Conservation (phyloP, 495 filamentous ascomycete genomes). For the Tirmania nivea region DNA sequence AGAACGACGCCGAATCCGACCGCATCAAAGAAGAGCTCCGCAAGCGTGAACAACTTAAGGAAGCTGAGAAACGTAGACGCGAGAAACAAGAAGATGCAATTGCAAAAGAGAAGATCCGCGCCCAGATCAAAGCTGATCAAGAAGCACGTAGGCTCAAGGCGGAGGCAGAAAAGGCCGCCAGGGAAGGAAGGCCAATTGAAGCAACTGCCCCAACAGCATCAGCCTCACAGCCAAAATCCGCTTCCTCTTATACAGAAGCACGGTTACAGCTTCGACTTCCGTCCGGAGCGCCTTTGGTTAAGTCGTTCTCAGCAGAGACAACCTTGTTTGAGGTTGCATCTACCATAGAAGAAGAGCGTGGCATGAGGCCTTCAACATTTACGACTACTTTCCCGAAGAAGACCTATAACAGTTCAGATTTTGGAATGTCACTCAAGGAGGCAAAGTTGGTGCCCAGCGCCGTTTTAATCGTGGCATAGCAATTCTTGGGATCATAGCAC, state of each 20-base stretch:
- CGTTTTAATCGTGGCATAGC: slow-evolving; percentile 51
- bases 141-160: slow-evolving; percentile 60
- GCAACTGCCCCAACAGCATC: slow-evolving; percentile 14
- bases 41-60: slow-evolving; percentile 75
- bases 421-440: slow-evolving; percentile 79
- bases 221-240: neutral
- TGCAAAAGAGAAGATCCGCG: slow-evolving; percentile 70
- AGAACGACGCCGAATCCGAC: slow-evolving; percentile 57
- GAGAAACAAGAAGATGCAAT: slow-evolving; percentile 78
- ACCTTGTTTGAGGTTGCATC: slow-evolving; percentile 87
- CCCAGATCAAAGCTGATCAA: slow-evolving; percentile 80
- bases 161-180: slow-evolving; percentile 61
- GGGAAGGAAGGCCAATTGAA: slow-evolving; percentile 41
- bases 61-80: slow-evolving; percentile 56
- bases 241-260: slow-evolving; percentile 48
- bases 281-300: slow-evolving; percentile 39
- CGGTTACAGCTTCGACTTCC: slow-evolving; percentile 62
- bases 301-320: slow-evolving; percentile 61
- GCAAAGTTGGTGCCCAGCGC: slow-evolving; percentile 76
- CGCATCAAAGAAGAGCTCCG: slow-evolving; percentile 63
- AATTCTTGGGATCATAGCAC: no score
- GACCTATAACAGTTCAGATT: slow-evolving; percentile 52
- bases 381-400: slow-evolving; percentile 74
- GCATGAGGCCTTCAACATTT: slow-evolving; percentile 46
- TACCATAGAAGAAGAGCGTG: slow-evolving; percentile 30